Percentiles rank a stretch among this genome's conserved stretches.
Conservation (phyloP, 2,329 filamentous ascomycete species). For the Rhinocladiella mackenziei region DNA sequence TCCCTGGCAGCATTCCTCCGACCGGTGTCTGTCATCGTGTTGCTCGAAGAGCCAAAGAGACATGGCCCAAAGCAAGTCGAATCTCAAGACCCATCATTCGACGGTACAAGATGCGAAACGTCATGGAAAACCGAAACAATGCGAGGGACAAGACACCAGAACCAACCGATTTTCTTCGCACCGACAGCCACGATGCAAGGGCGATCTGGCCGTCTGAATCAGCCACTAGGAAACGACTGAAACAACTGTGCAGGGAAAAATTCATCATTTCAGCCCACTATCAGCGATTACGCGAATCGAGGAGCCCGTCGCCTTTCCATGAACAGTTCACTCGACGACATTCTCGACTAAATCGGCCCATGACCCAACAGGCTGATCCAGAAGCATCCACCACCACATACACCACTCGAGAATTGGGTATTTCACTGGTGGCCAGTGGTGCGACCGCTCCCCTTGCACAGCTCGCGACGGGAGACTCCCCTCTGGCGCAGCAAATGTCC, state of each 20-base stretch:
- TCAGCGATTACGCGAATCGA: conserved; percentile 56
- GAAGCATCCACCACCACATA: conserved; percentile 36
- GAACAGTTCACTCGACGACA: conserved; percentile 36
- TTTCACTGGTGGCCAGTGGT: conserved; percentile 42
- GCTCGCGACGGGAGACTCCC: conserved; percentile 33
- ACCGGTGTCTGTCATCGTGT: conserved; percentile 62
- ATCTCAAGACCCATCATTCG: conserved; percentile 29
- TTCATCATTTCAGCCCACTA: conserved; percentile 62
- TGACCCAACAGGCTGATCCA: conserved; percentile 24
- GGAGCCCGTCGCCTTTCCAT: conserved; percentile 57
- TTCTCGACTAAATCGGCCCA: conserved; percentile 26
- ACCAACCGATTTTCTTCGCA: conserved; percentile 27
- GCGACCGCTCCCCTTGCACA: conserved; percentile 38
- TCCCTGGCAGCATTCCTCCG: conserved; percentile 60
- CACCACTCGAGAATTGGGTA: conserved; percentile 43
- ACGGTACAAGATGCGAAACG: conserved; percentile 28
- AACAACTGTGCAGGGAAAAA: conserved; percentile 58
- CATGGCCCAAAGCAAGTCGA: conserved; percentile 48
- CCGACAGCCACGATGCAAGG: conserved; percentile 31
- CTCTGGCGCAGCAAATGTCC: conserved; percentile 26
- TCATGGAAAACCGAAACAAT: conserved; percentile 23
- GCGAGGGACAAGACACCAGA: conserved; percentile 27
- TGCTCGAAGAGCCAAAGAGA: conserved; percentile 57
- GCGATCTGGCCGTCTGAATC: conserved; percentile 55
- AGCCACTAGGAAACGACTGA: conserved; percentile 55